A percentile compares a stretch with the other conserved stretches of the same genome.
Evolutionary conservation across 805 yeast species (phyloP).

Genomic region (Kazachstania taianensis): DNA sequence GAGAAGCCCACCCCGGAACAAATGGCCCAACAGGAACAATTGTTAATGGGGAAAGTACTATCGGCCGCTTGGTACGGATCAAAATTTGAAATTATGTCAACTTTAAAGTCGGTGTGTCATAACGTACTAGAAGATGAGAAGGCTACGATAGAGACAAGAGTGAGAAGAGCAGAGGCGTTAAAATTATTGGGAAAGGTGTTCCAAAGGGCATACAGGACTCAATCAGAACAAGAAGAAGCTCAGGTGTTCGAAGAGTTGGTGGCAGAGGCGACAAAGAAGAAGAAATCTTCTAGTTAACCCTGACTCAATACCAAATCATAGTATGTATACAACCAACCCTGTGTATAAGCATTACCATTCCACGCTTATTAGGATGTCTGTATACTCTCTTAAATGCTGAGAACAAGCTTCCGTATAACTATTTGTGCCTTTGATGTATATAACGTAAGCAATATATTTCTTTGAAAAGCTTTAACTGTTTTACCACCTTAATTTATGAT

Average conservation of each 20-base stretch:
- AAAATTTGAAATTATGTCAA: slow-evolving; percentile 65
- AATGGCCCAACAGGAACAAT: slow-evolving; percentile 60
- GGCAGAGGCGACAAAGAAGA: slow-evolving; percentile 41
- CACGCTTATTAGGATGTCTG: no score
- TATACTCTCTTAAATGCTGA: no score
- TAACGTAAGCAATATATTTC: no score
- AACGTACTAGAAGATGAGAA: slow-evolving; percentile 48
- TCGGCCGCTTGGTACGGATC: slow-evolving; percentile 84
- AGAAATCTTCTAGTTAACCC: slow-evolving; percentile 9
- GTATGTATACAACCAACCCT: no score
- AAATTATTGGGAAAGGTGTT: slow-evolving; percentile 56
- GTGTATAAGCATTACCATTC: no score
- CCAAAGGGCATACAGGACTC: slow-evolving; percentile 46
- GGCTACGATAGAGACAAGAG: slow-evolving; percentile 36
- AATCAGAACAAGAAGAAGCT: slow-evolving; percentile 66
- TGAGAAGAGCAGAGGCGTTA: slow-evolving; percentile 55
- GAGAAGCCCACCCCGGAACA: slow-evolving; percentile 55
- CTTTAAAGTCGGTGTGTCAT: slow-evolving; percentile 64
- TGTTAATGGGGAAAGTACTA: slow-evolving; percentile 66
- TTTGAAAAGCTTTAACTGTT: no score
- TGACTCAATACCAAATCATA: no score
- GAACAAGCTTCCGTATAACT: no score
- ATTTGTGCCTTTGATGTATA: no score
- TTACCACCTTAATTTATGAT: no score
- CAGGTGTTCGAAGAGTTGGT: slow-evolving; percentile 67